A percentile compares a stretch with the other conserved stretches of the same genome.
These are phyloP conservation scores for Metschnikowia orientalis DNA, from an alignment of 805 yeast genomes.

Conservation along the genomic window DNA sequence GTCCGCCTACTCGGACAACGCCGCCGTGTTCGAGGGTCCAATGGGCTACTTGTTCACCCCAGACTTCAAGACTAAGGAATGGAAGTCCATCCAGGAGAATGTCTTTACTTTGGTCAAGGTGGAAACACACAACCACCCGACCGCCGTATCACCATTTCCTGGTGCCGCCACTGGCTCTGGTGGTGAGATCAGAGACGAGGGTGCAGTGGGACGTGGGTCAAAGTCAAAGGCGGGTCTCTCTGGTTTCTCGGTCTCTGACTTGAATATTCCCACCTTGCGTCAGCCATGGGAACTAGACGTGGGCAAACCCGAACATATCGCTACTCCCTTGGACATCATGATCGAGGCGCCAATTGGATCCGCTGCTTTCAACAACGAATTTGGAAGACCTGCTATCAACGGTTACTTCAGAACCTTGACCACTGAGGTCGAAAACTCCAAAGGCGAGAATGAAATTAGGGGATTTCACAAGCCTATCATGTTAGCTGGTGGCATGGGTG, in stretches of 20 bases:
- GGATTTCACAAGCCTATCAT: constrained; percentile 99
- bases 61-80: constrained; percentile 61
- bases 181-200: constrained; percentile 99
- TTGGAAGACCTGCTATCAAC: constrained; percentile 94
- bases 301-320: constrained; percentile 91
- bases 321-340: constrained; percentile 91
- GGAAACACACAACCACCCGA: constrained; percentile 98
- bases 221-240: constrained; percentile 94
- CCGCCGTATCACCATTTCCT: constrained; percentile 98
- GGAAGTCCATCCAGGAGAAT: constrained; percentile 70
- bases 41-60: constrained; percentile 78
- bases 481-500: constrained; percentile 99
- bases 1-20: constrained; percentile 95
- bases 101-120: constrained; percentile 92
- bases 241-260: constrained; percentile 89
- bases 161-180: constrained; percentile 99
- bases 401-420: constrained; percentile 97
- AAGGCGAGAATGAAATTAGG: constrained; percentile 69
- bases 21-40: constrained; percentile 89
- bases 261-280: constrained; percentile 73
- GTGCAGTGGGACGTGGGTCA: constrained; percentile 98
- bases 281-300: constrained; percentile 96
- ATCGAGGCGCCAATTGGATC: constrained; percentile 96
- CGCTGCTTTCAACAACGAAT: constrained; percentile 97
- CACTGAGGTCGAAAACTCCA: constrained; percentile 60